Percentiles rank a stretch among this genome's conserved stretches.
Evolutionary conservation across 2,329 filamentous ascomycete species (phyloP).

Genomic region (Exserohilum rostratum): DNA sequence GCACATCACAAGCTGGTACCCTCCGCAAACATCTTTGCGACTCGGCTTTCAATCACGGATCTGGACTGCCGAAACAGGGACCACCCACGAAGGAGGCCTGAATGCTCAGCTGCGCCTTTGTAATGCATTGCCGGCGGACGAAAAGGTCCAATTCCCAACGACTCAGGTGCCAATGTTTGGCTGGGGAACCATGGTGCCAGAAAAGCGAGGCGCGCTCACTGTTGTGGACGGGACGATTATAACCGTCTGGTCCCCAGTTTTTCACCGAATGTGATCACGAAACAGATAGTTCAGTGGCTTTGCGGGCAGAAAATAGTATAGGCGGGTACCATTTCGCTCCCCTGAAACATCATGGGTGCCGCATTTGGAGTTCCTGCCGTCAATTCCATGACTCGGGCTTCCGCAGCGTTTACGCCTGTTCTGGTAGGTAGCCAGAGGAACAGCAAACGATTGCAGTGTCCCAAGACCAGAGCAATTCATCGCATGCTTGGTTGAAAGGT

Average conservation of each 20-base stretch:
- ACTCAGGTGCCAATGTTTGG: conserved; percentile 49
- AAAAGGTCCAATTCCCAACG: conserved; percentile 43
- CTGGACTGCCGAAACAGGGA: conserved; percentile 50
- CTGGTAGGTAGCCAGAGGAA: neutral
- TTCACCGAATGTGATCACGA: conserved; percentile 50
- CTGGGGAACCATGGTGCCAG: conserved; percentile 46
- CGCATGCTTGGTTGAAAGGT: neutral
- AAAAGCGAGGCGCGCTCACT: conserved; percentile 49
- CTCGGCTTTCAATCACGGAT: conserved; percentile 39
- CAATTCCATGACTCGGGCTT: conserved; percentile 24
- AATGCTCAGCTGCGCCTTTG: conserved; percentile 48
- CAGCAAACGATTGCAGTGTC: neutral
- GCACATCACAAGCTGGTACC: conserved; percentile 52
- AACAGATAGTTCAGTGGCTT: conserved; percentile 47
- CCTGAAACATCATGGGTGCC: conserved; percentile 30
- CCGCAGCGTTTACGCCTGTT: conserved; percentile 9
- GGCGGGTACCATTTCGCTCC: conserved; percentile 25
- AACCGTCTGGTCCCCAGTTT: conserved; percentile 54
- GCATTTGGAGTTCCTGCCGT: conserved; percentile 21
- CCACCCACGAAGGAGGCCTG: conserved; percentile 50
- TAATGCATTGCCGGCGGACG: conserved; percentile 52
- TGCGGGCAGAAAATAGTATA: conserved; percentile 28
- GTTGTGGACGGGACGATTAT: conserved; percentile 49
- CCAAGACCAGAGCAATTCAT: neutral
- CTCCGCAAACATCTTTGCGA: conserved; percentile 46